Evolutionary conservation across 352 stramenopile species (phyloP).

Genomic region (Globisporangium irregulare): DNA sequence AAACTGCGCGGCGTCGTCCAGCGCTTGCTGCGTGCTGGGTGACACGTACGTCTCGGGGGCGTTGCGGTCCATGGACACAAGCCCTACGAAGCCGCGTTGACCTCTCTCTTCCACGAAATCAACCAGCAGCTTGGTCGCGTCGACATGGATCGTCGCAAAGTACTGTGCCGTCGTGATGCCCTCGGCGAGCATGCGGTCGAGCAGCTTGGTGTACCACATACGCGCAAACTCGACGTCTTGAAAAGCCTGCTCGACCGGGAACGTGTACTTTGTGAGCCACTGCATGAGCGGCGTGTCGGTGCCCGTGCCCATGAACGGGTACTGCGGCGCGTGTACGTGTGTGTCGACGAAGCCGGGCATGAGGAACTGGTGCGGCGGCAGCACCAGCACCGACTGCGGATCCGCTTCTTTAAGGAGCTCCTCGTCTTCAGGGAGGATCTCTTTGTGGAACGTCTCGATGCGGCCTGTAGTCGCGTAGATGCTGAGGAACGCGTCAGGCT

Average conservation of each 20-base stretch:
- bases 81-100: conserved; percentile 83
- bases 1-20: conserved; percentile 73
- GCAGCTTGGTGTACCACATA: conserved; percentile 67
- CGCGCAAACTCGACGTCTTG: conserved; percentile 42
- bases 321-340: conserved; percentile 92
- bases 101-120: conserved; percentile 62
- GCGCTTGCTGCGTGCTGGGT: conserved; percentile 41
- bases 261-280: conserved; percentile 91
- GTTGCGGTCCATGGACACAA: conserved; percentile 92
- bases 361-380: conserved; percentile 54
- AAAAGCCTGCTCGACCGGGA: conserved; percentile 82
- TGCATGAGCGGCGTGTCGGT: conserved; percentile 89
- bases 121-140: conserved; percentile 70
- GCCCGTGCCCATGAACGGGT: conserved; percentile 84
- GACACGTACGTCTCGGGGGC: conserved; percentile 73
- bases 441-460: conserved; percentile 38
- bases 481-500: conserved; percentile 43
- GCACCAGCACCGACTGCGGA: conserved; percentile 15
- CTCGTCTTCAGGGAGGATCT: conserved; percentile 27
- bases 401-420: conserved; percentile 9
- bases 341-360: conserved; percentile 90
- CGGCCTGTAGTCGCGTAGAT: conserved; percentile 31
- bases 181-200: conserved; percentile 66
- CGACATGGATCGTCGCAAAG: conserved; percentile 87
- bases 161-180: conserved; percentile 90